A percentile compares a stretch with the other conserved stretches of the same genome.
phyloP scores from a whole-genome alignment of 139 green algal genomes.

The Chlamydomonas schloesseri region DNA sequence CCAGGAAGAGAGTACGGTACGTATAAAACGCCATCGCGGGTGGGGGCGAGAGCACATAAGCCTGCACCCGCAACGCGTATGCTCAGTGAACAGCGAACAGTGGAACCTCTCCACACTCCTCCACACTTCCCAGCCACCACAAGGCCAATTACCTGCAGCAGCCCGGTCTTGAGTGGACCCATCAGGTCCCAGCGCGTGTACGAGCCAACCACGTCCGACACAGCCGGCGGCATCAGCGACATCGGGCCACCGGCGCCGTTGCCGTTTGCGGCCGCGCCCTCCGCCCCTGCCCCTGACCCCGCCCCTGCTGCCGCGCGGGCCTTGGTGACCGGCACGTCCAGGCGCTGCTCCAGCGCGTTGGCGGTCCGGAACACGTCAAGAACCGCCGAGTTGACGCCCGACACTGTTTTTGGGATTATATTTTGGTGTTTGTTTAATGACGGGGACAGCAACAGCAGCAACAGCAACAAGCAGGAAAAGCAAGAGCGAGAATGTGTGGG shows the following conservation, averaged over 20 bases:
- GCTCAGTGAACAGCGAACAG: no score
- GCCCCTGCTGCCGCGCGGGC: not conserved
- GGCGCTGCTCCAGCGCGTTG: slow-evolving; percentile 17
- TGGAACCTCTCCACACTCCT: not conserved
- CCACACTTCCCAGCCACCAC: not conserved
- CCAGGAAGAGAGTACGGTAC: no score
- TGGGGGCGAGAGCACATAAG: no score
- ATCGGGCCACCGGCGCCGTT: not conserved
- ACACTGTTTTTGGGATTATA: no score
- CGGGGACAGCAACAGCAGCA: no score
- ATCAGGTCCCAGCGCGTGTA: slow-evolving; percentile 15
- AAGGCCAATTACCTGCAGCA: no score
- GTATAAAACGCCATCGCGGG: no score
- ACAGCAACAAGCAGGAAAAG: no score
- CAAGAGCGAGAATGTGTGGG: not conserved
- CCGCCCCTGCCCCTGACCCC: not conserved
- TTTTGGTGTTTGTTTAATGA: no score
- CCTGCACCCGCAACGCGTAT: no score
- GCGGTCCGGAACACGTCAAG: slow-evolving; percentile 39
- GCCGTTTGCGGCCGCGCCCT: not conserved
- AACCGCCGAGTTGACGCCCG: not conserved
- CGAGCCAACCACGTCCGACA: not conserved
- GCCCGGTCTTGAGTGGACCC: not conserved
- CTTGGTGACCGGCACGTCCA: not conserved
- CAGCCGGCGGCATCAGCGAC: not conserved